phyloP scores from a whole-genome alignment of 768 basidiomycete genomes.

The Mycena rebaudengoi region DNA sequence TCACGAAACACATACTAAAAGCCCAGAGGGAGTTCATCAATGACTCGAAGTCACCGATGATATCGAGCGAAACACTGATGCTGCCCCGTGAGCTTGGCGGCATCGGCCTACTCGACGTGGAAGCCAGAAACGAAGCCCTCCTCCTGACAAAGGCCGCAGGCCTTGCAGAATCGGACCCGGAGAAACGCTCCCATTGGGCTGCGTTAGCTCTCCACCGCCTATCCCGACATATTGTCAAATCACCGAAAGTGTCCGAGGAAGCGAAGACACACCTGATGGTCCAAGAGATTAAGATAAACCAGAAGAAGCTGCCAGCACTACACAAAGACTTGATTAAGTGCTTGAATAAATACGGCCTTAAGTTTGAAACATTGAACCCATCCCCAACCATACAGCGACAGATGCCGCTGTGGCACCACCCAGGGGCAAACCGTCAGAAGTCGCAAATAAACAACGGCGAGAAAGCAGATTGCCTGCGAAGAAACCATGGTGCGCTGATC shows the following conservation, averaged over 20 bases:
- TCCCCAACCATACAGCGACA: not conserved
- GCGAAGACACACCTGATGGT: not conserved
- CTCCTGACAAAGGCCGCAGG: not conserved
- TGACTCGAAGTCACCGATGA: no score
- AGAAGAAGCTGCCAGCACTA: not conserved
- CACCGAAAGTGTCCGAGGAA: not conserved
- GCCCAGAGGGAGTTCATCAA: not conserved
- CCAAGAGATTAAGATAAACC: not conserved
- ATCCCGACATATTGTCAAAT: not conserved
- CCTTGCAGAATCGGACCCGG: not conserved
- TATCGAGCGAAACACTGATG: no score
- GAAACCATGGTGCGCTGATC: not conserved
- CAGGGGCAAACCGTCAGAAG: not conserved
- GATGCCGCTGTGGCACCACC: constrained; percentile 26
- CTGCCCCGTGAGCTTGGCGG: not conserved
- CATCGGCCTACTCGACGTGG: not conserved
- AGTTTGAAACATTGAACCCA: not conserved
- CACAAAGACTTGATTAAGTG: not conserved
- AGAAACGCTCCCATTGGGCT: not conserved
- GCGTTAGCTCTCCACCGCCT: not conserved
- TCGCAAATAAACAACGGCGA: constrained; percentile 5
- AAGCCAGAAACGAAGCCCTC: no score
- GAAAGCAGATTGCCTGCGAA: constrained; percentile 1
- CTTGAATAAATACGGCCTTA: constrained; percentile 10
- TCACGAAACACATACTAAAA: not conserved